Evolutionary conservation across 169 alveolate genomes (phyloP).

Genomic region (Perkinsus olseni): DNA sequence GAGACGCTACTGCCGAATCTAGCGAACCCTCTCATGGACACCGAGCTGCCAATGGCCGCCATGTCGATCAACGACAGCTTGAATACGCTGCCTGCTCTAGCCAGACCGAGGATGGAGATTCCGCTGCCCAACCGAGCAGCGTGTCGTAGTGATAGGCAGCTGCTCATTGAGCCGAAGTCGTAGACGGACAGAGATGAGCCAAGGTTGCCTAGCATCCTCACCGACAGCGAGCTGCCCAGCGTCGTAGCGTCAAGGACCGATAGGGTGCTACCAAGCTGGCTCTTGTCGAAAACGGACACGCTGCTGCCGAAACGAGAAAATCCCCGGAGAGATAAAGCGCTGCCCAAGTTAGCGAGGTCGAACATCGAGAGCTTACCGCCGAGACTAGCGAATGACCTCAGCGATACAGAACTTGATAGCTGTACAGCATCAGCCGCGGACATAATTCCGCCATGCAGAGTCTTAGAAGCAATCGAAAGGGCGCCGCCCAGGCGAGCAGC

Average conservation of each 20-base stretch:
- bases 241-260: not conserved
- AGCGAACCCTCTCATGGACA: not conserved
- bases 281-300: not conserved
- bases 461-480: not conserved
- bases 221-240: not conserved
- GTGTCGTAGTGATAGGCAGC: not conserved
- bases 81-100: not conserved
- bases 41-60: not conserved
- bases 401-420: not conserved
- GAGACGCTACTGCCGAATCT: not conserved
- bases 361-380: not conserved
- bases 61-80: not conserved
- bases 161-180: not conserved
- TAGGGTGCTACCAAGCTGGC: not conserved
- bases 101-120: not conserved
- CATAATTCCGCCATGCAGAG: not conserved
- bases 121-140: not conserved
- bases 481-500: not conserved
- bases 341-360: not conserved
- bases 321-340: not conserved
- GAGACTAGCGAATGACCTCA: not conserved
- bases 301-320: slow-evolving; percentile 1
- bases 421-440: not conserved
- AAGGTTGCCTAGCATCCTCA: not conserved
- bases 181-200: not conserved